These are phyloP conservation scores for Eucalyptus lansdowneana DNA, from an alignment of 345 rosid genomes.

Conservation along the genomic window DNA sequence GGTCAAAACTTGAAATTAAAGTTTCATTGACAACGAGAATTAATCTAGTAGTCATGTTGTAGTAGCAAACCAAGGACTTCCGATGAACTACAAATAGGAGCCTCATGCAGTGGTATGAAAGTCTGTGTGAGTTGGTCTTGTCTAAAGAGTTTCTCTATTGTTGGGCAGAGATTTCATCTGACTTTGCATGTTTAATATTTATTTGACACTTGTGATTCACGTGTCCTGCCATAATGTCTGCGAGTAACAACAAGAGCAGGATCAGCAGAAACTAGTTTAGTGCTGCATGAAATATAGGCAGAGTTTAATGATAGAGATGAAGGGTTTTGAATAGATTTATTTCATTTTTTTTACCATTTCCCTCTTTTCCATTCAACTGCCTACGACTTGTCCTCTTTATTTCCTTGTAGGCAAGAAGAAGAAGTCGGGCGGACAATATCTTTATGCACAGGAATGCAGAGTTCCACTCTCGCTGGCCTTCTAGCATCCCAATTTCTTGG, in stretches of 20 bases:
- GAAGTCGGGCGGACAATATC: slow-evolving; percentile 85
- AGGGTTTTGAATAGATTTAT: neutral
- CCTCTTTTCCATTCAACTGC: neutral
- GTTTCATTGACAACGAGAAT: neutral
- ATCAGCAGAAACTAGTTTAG: neutral
- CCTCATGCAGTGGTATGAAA: neutral
- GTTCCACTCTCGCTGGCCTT: slow-evolving; percentile 90
- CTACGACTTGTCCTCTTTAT: neutral
- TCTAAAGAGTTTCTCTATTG: neutral
- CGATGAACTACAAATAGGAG: neutral
- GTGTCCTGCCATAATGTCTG: neutral
- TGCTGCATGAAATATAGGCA: neutral
- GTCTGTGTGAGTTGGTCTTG: neutral
- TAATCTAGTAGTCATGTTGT: neutral
- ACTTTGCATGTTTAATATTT: neutral
- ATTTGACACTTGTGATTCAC: neutral
- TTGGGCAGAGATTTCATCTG: neutral
- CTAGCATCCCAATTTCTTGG: slow-evolving; percentile 84
- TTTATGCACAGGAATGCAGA: slow-evolving; percentile 93
- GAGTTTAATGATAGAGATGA: neutral
- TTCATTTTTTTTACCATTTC: neutral
- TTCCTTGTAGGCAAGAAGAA: slow-evolving; percentile 60
- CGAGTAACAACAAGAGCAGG: neutral
- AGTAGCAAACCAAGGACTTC: neutral
- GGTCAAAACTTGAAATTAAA: neutral